Evolutionary conservation across 2,329 filamentous ascomycete genomes (phyloP), one percentile per base, ranked within the genome.

Genomic region (Diplodia corticola): DNA sequence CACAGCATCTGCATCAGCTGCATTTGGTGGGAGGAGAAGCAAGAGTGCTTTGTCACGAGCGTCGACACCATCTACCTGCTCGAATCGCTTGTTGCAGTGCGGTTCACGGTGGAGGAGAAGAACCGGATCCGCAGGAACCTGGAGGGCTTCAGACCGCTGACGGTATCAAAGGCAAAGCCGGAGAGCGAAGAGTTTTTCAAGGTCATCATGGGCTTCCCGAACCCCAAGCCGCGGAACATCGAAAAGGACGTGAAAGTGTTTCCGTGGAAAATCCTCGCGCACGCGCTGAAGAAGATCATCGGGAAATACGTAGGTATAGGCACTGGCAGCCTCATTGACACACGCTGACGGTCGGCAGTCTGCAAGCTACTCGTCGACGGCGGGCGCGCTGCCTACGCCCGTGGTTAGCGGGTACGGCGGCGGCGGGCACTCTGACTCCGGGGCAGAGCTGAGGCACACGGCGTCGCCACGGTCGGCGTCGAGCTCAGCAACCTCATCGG

Each of bases 181-280:
- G 94, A 98, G 67, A 97, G 91, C 76, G 94, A 98, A 77, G 92
- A 96, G 65, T 98, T 98, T 79, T 98, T 98, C 88, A 97, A 97
- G 81, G 86, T 97, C 73, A 98, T 99, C 80, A 99, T 99, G 95
- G 92, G 88, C 1, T 98, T 98, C 75, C 92, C 93, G 13, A 91
- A 90, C 68, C 95, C 95, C 1, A 98, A 98, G 80, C 95, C 95
- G 20, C 86, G 95, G 69, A 97, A 98, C 75, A 99, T 99, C 70
- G 95, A 98, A 82, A 99, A 99, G 81, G 94, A 98, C 74, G 93
- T 99, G 75, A 99, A 99, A 81, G 95, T 98, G 13, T 99, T 98
- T 75, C 90, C 93, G 4, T 99, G 95, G 95, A 95, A 93, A 78
- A 92, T 95, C 68, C 84, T 99, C 51, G 86, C 87, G 57, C 86